phyloP scores from a whole-genome alignment of 75 land plant genomes.

The Adiantum capillusveneris region DNA sequence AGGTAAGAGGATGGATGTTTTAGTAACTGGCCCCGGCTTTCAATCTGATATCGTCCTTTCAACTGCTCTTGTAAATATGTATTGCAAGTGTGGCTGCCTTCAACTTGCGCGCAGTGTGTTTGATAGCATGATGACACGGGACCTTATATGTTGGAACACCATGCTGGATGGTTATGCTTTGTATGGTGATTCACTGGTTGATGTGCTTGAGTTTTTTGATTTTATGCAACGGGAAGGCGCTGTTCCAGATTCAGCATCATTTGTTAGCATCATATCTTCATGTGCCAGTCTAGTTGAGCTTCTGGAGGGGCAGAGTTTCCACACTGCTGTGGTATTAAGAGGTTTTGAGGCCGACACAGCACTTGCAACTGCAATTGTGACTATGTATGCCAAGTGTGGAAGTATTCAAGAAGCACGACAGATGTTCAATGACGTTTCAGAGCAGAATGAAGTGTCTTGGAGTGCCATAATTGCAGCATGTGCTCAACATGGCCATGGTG shows the following conservation, averaged over 20 bases:
- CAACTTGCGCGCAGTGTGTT: constrained; percentile 34
- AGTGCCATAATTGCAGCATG: constrained; percentile 59
- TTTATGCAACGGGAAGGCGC: constrained; percentile 48
- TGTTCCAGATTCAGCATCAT: constrained; percentile 32
- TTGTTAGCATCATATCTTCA: constrained; percentile 42
- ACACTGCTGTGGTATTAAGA: constrained; percentile 17
- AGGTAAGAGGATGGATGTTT: constrained; percentile 49
- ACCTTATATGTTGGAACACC: constrained; percentile 55
- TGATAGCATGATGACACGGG: constrained; percentile 39
- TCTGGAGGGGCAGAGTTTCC: constrained; percentile 28
- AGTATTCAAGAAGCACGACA: constrained; percentile 38
- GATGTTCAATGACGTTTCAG: constrained; percentile 33
- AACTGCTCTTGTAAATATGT: constrained; percentile 60
- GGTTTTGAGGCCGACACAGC: constrained; percentile 32
- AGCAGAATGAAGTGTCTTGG: constrained; percentile 41
- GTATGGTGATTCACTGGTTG: constrained; percentile 25
- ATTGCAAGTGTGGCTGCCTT: constrained; percentile 48
- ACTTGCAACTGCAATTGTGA: constrained; percentile 41
- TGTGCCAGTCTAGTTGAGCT: constrained; percentile 44
- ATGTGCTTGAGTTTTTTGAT: constrained; percentile 37
- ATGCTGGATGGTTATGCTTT: constrained; percentile 54
- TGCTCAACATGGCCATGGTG: constrained; percentile 42
- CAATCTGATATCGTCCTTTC: constrained; percentile 38
- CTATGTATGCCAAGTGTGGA: constrained; percentile 57
- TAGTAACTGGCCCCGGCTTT: constrained; percentile 33